A percentile compares a stretch with the other conserved stretches of the same genome.
Evolutionary conservation across 2,329 filamentous ascomycete genomes (phyloP).

Genomic region (Trichocomaceae sp.): DNA sequence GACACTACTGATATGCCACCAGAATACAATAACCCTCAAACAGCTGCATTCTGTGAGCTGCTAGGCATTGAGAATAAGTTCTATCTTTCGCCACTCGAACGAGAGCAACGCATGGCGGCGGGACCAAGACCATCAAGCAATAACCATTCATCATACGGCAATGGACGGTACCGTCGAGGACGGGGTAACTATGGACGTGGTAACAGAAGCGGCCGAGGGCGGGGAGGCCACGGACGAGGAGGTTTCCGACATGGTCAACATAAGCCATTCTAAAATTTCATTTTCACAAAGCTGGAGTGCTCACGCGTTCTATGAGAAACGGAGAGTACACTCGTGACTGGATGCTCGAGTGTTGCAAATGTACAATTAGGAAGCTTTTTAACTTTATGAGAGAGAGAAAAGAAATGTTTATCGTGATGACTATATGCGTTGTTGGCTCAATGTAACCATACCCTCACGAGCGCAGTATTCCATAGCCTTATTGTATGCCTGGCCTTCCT

Average conservation of each 20-base stretch:
- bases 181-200: constrained; percentile 4
- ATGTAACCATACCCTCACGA: too few relatives aligned
- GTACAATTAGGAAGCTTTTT: background rate
- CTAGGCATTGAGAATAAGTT: constrained; percentile 71
- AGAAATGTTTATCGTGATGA: background rate
- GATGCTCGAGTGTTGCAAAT: background rate
- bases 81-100: constrained; percentile 65
- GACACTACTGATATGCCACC: constrained; percentile 57
- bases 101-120: constrained; percentile 49
- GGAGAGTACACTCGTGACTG: background rate
- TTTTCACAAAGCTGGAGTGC: background rate
- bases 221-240: constrained; percentile 19
- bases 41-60: constrained; percentile 69
- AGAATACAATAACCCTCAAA: constrained; percentile 86
- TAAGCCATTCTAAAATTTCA: background rate
- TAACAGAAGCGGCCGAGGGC: constrained; percentile 17
- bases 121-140: constrained; percentile 42
- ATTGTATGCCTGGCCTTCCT: too few relatives aligned
- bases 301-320: background rate
- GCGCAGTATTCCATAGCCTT: background rate
- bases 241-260: background rate
- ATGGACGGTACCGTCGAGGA: background rate
- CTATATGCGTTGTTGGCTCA: too few relatives aligned
- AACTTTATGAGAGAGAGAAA: background rate
- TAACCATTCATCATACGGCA: background rate